Evolutionary conservation across 176 grass and related monocot species (phyloP).

Genomic region (Elaeis guineensis): DNA sequence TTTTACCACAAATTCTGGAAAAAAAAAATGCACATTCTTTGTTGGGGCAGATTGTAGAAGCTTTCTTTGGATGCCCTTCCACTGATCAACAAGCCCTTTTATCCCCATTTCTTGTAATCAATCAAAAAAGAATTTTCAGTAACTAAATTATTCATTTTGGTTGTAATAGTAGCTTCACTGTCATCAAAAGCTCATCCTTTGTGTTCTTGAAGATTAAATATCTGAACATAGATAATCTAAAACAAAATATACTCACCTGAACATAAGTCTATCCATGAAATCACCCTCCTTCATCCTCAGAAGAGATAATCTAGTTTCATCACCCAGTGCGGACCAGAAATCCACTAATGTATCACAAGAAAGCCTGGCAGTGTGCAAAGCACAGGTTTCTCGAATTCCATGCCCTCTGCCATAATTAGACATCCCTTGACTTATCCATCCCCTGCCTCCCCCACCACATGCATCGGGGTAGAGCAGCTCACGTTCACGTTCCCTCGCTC

Average conservation of each 20-base stretch:
- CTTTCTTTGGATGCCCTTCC: too few relatives aligned
- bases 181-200: too few relatives aligned
- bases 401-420: conserved; percentile 62
- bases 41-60: too few relatives aligned
- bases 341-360: conserved; percentile 89
- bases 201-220: too few relatives aligned
- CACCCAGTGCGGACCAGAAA: conserved; percentile 86
- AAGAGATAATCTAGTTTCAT: conserved; percentile 86
- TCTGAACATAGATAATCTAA: background rate
- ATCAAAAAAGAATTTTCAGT: too few relatives aligned
- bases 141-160: too few relatives aligned
- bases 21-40: too few relatives aligned
- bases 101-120: too few relatives aligned
- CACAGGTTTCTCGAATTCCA: conserved; percentile 81
- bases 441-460: conserved; percentile 82
- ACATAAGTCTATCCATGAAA: conserved; percentile 95
- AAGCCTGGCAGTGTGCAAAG: conserved; percentile 81
- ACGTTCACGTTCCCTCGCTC: conserved; percentile 77
- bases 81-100: too few relatives aligned
- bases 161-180: too few relatives aligned
- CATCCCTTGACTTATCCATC: conserved; percentile 93
- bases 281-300: conserved; percentile 94
- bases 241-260: conserved; percentile 41
- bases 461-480: conserved; percentile 99
- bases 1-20: too few relatives aligned